phyloP scores from a whole-genome alignment of 73 alveolate species.

The Symbiodinium pilosum region DNA sequence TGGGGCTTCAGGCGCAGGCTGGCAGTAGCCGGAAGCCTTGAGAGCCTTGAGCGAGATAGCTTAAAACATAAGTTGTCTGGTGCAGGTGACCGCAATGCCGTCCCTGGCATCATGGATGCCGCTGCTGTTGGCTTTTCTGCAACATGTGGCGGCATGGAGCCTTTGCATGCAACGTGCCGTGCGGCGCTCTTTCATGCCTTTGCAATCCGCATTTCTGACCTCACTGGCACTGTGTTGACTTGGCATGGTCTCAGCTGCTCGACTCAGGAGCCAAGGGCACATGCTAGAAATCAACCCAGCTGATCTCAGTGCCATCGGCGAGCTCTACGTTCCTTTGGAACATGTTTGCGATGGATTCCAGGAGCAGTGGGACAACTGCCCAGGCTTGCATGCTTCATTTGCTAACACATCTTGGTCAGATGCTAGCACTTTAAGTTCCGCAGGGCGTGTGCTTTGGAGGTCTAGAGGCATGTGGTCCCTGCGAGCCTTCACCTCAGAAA shows the following conservation, averaged over 20 bases:
- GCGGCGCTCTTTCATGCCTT: background rate
- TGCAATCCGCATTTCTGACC: too few species aligned
- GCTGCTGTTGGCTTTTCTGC: slow-evolving; percentile 52
- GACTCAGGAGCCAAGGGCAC: background rate
- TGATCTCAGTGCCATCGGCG: background rate
- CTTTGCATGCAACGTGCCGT: background rate
- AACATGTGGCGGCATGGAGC: background rate
- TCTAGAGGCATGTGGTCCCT: background rate
- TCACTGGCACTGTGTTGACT: too few species aligned
- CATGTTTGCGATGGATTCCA: slow-evolving; percentile 78
- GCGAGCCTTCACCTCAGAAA: background rate
- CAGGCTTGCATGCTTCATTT: slow-evolving; percentile 23
- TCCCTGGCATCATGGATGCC: slow-evolving; percentile 20
- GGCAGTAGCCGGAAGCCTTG: too few species aligned
- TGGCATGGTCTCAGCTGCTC: background rate
- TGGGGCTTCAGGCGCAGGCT: background rate
- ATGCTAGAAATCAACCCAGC: background rate
- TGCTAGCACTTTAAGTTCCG: background rate
- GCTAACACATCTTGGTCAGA: background rate
- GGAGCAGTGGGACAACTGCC: slow-evolving; percentile 94
- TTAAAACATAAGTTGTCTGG: too few species aligned
- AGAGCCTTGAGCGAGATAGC: background rate
- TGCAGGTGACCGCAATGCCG: background rate
- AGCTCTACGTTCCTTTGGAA: slow-evolving; percentile 48
- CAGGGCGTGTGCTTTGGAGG: too few species aligned